Percentiles rank a stretch among this genome's conserved stretches.
These are phyloP conservation scores for Metschnikowia aberdeeniae DNA, from an alignment of 805 yeast genomes.

Conservation along the genomic window DNA sequence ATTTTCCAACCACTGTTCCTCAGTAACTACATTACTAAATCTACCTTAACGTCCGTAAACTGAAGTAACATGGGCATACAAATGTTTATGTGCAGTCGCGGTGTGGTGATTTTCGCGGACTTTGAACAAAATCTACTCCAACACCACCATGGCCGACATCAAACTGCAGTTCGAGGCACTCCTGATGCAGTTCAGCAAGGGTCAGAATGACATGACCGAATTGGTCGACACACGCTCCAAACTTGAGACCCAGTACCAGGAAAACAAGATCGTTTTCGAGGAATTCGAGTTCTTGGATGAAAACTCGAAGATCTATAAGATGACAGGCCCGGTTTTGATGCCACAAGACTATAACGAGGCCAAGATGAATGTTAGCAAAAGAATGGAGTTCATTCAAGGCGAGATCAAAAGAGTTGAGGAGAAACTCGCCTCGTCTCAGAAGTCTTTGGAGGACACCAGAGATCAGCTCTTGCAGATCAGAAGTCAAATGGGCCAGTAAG, in stretches of 20 bases:
- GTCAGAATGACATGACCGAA: slow-evolving; percentile 47
- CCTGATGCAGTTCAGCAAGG: slow-evolving; percentile 42
- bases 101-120: too few species aligned
- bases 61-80: too few species aligned
- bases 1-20: too few species aligned
- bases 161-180: slow-evolving; percentile 39
- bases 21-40: too few species aligned
- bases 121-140: not conserved
- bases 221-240: slow-evolving; percentile 72
- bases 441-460: slow-evolving; percentile 57
- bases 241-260: slow-evolving; percentile 92
- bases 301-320: slow-evolving; percentile 75
- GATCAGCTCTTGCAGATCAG: slow-evolving; percentile 48
- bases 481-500: slow-evolving; percentile 19
- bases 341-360: slow-evolving; percentile 90
- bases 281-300: slow-evolving; percentile 68
- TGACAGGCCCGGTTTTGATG: slow-evolving; percentile 86
- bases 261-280: slow-evolving; percentile 79
- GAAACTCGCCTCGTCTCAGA: slow-evolving; percentile 47
- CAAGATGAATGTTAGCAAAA: slow-evolving; percentile 73
- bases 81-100: too few species aligned
- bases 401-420: slow-evolving; percentile 77
- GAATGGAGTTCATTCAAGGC: slow-evolving; percentile 78
- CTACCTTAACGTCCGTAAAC: too few species aligned
- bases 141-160: slow-evolving; percentile 21